Percentiles rank a stretch among this genome's conserved stretches.
Evolutionary conservation across 305 asterid genomes (phyloP).

Genomic region (Coffea humblotiana): DNA sequence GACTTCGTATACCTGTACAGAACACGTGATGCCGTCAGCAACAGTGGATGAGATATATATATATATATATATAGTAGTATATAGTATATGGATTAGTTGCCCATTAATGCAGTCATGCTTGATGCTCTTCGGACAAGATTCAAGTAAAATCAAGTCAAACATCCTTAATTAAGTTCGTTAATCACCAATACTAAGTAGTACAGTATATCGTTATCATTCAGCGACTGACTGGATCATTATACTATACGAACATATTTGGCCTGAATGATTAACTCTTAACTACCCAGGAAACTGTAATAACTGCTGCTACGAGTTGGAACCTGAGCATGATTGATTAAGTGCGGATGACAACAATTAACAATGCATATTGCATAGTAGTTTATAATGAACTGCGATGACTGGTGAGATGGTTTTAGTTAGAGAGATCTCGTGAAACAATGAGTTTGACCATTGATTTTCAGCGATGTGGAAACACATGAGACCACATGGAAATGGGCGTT

Average conservation of each 20-base stretch:
- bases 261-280: neutral
- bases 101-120: neutral
- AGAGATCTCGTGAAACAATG: neutral
- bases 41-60: no score
- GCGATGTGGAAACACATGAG: conserved; percentile 24
- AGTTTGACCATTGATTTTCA: conserved; percentile 11
- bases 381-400: neutral
- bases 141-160: neutral
- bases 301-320: neutral
- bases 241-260: no score
- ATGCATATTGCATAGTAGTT: no score
- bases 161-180: neutral
- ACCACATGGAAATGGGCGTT: conserved; percentile 32
- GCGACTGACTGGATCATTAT: neutral
- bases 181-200: no score
- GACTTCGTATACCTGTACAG: neutral
- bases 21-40: neutral
- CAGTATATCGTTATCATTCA: neutral
- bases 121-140: conserved; percentile 2
- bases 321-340: neutral
- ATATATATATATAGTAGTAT: neutral
- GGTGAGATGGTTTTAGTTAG: neutral
- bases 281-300: conserved; percentile 19
- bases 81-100: neutral
- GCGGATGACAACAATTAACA: neutral